These are phyloP conservation scores for Psilocybe subaeruginosa DNA, from an alignment of 768 basidiomycete genomes.

Conservation along the genomic window DNA sequence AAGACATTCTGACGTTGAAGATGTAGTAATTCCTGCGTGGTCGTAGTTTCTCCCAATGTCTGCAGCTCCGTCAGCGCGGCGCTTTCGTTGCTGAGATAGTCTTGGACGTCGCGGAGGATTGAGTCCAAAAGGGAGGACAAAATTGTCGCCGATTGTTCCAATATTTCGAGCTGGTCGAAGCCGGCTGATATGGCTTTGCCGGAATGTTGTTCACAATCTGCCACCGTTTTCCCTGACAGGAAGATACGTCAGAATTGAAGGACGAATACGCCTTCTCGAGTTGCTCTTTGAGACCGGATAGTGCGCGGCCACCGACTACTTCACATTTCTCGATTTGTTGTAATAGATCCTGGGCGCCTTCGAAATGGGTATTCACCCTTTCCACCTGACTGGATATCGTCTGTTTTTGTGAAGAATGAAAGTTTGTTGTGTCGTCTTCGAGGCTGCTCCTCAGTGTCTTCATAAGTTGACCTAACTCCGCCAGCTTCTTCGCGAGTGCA, in stretches of 20 bases:
- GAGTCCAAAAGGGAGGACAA: slow-evolving; percentile 64
- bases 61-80: slow-evolving; percentile 53
- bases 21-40: slow-evolving; percentile 52
- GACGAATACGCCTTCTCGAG: slow-evolving; percentile 51
- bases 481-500: slow-evolving; percentile 57
- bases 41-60: slow-evolving; percentile 44
- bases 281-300: slow-evolving; percentile 47
- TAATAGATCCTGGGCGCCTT: slow-evolving; percentile 54
- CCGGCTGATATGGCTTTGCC: slow-evolving; percentile 46
- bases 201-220: slow-evolving; percentile 50
- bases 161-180: slow-evolving; percentile 47
- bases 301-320: slow-evolving; percentile 52
- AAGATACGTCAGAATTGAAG: slow-evolving; percentile 51
- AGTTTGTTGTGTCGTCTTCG: slow-evolving; percentile 56
- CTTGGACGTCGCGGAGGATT: slow-evolving; percentile 58
- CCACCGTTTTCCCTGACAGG: slow-evolving; percentile 56
- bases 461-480: slow-evolving; percentile 62
- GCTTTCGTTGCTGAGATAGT: slow-evolving; percentile 59
- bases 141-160: slow-evolving; percentile 60
- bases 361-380: slow-evolving; percentile 60
- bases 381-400: slow-evolving; percentile 51
- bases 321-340: slow-evolving; percentile 60
- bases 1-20: slow-evolving; percentile 74
- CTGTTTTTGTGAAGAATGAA: slow-evolving; percentile 59
- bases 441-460: slow-evolving; percentile 57